Evolutionary conservation across 257 asterid species (phyloP).

Genomic region (Solanum tacnaense): DNA sequence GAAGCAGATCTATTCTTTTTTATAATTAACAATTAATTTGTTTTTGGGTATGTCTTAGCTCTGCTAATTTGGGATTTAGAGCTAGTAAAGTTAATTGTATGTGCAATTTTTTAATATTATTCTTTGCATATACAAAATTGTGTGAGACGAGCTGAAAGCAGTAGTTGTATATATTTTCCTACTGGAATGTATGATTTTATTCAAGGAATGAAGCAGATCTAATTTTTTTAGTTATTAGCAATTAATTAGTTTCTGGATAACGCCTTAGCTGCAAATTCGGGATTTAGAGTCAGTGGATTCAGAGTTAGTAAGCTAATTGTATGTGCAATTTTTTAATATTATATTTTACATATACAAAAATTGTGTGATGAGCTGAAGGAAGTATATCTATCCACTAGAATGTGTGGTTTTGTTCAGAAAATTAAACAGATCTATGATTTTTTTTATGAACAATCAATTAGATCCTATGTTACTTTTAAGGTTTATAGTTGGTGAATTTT

Average conservation of each 20-base stretch:
- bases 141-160: background rate
- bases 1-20: background rate
- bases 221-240: background rate
- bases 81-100: background rate
- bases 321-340: background rate
- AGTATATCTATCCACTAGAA: background rate
- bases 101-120: background rate
- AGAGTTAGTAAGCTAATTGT: background rate
- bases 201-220: background rate
- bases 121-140: background rate
- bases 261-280: background rate
- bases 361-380: background rate
- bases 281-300: background rate
- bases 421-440: background rate
- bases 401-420: background rate
- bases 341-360: background rate
- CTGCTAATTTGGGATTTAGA: background rate
- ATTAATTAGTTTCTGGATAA: background rate
- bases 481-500: background rate
- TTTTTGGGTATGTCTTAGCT: background rate
- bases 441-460: background rate
- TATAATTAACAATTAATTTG: background rate
- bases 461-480: background rate
- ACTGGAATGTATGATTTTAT: background rate
- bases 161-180: background rate